A percentile compares a stretch with the other conserved stretches of the same genome.
phyloP scores from a whole-genome alignment of 345 rosid species.

The Syzygium oleosum region DNA sequence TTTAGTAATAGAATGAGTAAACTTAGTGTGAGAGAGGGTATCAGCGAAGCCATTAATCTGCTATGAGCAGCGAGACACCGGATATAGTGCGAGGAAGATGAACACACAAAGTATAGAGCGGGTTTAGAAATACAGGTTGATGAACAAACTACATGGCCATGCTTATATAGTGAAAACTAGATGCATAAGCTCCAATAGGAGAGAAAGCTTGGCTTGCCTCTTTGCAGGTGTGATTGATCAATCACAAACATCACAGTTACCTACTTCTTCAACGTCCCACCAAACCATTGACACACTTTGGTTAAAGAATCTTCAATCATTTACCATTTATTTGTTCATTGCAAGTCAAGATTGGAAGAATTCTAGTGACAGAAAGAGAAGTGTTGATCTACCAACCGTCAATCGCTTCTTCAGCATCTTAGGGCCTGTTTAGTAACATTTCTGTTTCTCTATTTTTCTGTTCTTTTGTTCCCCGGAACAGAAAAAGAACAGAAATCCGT shows the following conservation, averaged over 20 bases:
- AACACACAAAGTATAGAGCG: neutral
- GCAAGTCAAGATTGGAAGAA: neutral
- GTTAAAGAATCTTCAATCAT: neutral
- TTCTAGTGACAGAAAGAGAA: neutral
- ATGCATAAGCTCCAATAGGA: neutral
- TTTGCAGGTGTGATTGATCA: neutral
- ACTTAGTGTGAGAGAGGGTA: neutral
- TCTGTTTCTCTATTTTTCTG: no score
- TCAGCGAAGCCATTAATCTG: neutral
- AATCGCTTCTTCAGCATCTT: neutral
- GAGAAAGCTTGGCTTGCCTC: neutral
- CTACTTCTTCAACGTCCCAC: neutral
- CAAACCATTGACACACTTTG: neutral
- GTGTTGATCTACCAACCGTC: neutral
- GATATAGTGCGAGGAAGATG: neutral
- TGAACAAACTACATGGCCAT: neutral
- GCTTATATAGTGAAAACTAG: neutral
- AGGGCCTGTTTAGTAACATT: no score
- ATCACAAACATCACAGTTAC: neutral
- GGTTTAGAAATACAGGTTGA: neutral
- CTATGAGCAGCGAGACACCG: neutral
- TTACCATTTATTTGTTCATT: neutral
- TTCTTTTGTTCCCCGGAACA: no score
- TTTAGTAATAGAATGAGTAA: neutral
- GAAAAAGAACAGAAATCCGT: no score